phyloP scores from a whole-genome alignment of 257 asterid genomes.

The Gentiana dahurica region DNA sequence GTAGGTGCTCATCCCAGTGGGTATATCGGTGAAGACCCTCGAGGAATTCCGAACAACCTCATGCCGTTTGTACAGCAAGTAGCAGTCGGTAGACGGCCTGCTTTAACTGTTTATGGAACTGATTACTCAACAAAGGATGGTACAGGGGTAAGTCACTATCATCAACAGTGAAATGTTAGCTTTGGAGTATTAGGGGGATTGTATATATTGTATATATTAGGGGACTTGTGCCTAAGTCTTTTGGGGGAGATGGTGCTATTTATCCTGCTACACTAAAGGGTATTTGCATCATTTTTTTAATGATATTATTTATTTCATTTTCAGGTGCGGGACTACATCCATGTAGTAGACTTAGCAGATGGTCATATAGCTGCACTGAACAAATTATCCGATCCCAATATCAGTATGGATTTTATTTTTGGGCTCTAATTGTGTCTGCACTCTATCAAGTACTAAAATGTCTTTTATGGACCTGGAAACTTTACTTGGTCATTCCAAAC shows the following conservation, averaged over 20 bases:
- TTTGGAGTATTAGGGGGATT: too few relatives aligned
- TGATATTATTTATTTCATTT: background rate
- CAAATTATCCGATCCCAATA: constrained; percentile 73
- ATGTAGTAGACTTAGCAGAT: constrained; percentile 88
- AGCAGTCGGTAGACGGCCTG: constrained; percentile 90
- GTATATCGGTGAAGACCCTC: constrained; percentile 89
- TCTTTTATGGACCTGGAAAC: background rate
- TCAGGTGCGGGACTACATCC: constrained; percentile 96
- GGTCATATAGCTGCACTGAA: constrained; percentile 88
- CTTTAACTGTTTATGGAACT: constrained; percentile 75
- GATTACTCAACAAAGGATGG: constrained; percentile 82
- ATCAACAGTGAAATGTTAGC: too few relatives aligned
- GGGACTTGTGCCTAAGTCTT: too few relatives aligned
- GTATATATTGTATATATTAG: too few relatives aligned
- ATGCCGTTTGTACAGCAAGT: constrained; percentile 99
- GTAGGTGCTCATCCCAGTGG: constrained; percentile 98
- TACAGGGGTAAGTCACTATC: constrained; percentile 60
- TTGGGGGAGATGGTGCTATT: too few relatives aligned
- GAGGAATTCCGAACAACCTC: constrained; percentile 88
- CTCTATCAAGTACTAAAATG: background rate
- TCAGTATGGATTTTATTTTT: constrained; percentile 38
- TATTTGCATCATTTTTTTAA: background rate
- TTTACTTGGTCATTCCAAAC: background rate
- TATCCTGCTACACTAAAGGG: background rate
- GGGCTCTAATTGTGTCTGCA: background rate